Evolutionary conservation across 2,329 filamentous ascomycete genomes (phyloP).

Genomic region (Dothideomycetidae sp.): DNA sequence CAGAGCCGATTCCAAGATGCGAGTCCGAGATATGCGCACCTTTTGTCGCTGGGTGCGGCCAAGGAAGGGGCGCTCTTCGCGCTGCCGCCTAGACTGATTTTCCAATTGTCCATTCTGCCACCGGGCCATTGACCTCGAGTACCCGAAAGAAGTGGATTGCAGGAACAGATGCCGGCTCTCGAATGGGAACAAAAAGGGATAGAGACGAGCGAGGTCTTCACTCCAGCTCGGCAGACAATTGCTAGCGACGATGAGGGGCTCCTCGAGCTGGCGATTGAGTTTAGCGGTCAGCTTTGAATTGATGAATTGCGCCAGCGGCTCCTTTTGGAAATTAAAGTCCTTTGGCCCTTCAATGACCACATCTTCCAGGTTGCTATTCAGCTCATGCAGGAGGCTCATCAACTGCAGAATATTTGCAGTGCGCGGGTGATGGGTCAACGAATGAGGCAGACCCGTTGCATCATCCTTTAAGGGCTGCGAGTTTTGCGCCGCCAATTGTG

Average conservation of each 20-base stretch:
- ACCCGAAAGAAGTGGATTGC: conserved; percentile 95
- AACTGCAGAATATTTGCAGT: conserved; percentile 79
- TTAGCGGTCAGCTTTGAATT: conserved; percentile 98
- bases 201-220: conserved; percentile 81
- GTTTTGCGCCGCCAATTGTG: conserved; percentile 44
- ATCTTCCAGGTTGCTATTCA: conserved; percentile 89
- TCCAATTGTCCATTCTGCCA: conserved; percentile 87
- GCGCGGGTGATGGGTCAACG: conserved; percentile 66
- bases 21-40: conserved; percentile 88
- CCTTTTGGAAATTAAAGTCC: conserved; percentile 54
- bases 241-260: conserved; percentile 91
- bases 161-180: conserved; percentile 94
- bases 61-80: conserved; percentile 82
- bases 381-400: conserved; percentile 76
- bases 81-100: conserved; percentile 63
- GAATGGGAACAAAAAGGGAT: conserved; percentile 95
- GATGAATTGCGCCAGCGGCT: conserved; percentile 86
- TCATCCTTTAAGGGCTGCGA: conserved; percentile 39
- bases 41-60: conserved; percentile 90
- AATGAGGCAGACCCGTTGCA: conserved; percentile 54
- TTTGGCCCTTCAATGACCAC: conserved; percentile 68
- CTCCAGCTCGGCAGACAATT: conserved; percentile 94
- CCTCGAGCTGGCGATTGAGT: conserved; percentile 89
- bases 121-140: conserved; percentile 89
- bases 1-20: conserved; percentile 88